Percentiles rank a stretch among this genome's conserved stretches.
Evolutionary conservation across 495 filamentous ascomycete species (phyloP).

Genomic region (Podospora pseudopauciseta): DNA sequence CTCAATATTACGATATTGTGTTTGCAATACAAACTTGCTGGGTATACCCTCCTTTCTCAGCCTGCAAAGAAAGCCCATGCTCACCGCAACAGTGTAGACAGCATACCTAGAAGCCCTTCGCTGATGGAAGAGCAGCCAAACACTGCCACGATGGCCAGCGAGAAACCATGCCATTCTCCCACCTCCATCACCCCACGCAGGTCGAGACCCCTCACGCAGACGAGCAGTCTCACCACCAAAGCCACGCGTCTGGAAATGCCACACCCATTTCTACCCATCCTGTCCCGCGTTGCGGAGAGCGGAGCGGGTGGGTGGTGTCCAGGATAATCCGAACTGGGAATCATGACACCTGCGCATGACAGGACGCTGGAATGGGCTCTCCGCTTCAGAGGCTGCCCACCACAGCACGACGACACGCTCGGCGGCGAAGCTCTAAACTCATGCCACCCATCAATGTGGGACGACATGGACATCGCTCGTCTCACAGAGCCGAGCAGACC

Average conservation of each 20-base stretch:
- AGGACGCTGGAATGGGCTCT: background rate
- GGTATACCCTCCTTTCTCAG: background rate
- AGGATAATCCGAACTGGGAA: background rate
- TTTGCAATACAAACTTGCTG: background rate
- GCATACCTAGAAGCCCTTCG: background rate
- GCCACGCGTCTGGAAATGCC: slow-evolving; percentile 2
- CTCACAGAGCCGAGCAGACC: background rate
- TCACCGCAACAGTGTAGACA: background rate
- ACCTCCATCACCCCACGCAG: slow-evolving; percentile 1
- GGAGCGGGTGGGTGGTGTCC: background rate
- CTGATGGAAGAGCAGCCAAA: background rate
- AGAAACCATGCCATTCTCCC: background rate
- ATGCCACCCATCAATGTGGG: background rate
- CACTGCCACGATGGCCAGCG: background rate
- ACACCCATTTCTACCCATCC: background rate
- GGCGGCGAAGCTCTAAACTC: no score
- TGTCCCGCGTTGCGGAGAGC: background rate
- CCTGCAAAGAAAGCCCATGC: background rate
- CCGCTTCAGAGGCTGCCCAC: background rate
- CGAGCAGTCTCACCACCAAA: background rate
- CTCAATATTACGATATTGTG: background rate
- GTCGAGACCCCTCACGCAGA: background rate
- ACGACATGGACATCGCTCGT: background rate
- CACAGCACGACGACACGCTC: no score
- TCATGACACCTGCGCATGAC: background rate